Percentiles rank a stretch among this genome's conserved stretches.
phyloP scores from a whole-genome alignment of 306 rosid species.

The Acmispon strigosus region DNA sequence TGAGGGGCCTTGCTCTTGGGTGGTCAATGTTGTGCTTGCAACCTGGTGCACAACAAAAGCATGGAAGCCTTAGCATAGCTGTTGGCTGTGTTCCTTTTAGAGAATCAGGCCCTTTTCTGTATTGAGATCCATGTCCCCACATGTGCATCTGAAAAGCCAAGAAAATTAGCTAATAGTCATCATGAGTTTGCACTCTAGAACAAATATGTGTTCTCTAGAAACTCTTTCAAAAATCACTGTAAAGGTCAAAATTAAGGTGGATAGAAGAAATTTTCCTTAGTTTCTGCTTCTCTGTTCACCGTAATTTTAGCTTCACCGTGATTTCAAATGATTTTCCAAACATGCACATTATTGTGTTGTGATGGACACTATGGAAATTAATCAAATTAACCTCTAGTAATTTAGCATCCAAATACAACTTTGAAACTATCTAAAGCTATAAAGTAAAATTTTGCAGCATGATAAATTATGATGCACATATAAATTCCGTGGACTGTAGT shows the following conservation, averaged over 20 bases:
- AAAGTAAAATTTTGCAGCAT: no score
- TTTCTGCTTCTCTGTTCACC: no score
- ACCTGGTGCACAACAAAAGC: slow-evolving; percentile 57
- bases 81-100: slow-evolving; percentile 59
- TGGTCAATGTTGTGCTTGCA: slow-evolving; percentile 73
- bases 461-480: neutral
- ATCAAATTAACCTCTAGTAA: no score
- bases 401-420: neutral
- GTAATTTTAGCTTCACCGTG: neutral
- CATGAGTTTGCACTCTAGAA: neutral
- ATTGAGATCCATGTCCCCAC: slow-evolving; percentile 87
- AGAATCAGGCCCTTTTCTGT: slow-evolving; percentile 49
- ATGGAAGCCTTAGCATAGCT: slow-evolving; percentile 57
- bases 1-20: slow-evolving; percentile 55
- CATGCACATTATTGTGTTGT: no score
- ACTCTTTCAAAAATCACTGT: no score
- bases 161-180: neutral
- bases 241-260: no score
- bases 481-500: neutral
- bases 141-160: slow-evolving; percentile 55
- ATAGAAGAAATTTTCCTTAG: no score
- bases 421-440: neutral
- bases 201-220: neutral
- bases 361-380: no score
- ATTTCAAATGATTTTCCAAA: neutral